Base-by-base conservation (phyloP, 495 filamentous ascomycete genomes). In the Podospora fimiseda region DNA sequence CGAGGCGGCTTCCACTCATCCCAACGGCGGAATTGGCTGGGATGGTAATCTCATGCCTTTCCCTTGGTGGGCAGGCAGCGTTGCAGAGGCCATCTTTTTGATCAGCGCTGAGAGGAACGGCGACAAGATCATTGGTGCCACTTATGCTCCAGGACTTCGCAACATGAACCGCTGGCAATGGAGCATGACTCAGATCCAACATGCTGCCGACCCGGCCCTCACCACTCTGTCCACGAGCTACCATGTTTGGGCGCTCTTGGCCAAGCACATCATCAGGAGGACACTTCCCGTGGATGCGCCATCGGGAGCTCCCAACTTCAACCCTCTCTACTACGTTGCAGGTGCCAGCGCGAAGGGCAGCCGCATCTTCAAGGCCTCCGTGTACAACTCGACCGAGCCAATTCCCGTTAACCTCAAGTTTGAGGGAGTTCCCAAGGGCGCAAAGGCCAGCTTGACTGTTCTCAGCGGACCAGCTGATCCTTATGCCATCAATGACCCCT, bases 21-120 rank as follows among this genome's bases (percentile, higher is more conserved):
- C 75, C 3, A 66, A 73, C 46, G 76, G 75, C 23, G 76, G 74
- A 33, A 68, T 65, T 19, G 70, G 68, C 42, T 82, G 75, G 75
- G 49, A 68, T 24, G 69, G 65, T 0, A 60, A 64, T 7, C 61
- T 70, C 37, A 58, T 56, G 43, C 55, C 62, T 11, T 63, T 67
- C 33, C 70, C 70, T 2, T 74, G 70, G 68, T 85, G 80, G 80
- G 76, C 74, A 50, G 80, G 78, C 37, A 74, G 75, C 39, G 79
- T 86, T 37, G 75, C 71, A 20, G 85, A 90, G 58, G 84, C 83
- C 2, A 77, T 88, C 22, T 85, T 80, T 55, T 74, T 86, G 55
- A 74, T 89, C 33, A 84, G 81, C 21, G 74, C 80, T 39, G 85
- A 89, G 67, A 72, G 83, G 19, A 88, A 88, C 62, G 73, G 76